Evolutionary conservation across 2,329 filamentous ascomycete genomes (phyloP).

Genomic region (Stagonosporopsis rhizophila): DNA sequence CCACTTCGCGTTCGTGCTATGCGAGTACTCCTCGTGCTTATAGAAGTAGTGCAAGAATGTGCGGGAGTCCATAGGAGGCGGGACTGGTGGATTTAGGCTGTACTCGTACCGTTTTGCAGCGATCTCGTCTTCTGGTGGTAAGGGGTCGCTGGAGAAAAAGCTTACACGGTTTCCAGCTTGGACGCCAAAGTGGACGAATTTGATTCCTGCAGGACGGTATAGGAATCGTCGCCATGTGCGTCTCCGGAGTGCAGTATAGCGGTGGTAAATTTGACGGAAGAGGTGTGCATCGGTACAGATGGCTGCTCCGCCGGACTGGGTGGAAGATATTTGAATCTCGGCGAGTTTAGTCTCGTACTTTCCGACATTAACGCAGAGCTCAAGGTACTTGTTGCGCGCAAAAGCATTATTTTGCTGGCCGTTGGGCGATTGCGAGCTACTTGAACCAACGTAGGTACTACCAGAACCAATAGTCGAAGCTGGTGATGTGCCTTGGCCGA

Average conservation of each 20-base stretch:
- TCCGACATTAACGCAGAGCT: constrained; percentile 17
- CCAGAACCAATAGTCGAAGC: neutral
- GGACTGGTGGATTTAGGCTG: constrained; percentile 1
- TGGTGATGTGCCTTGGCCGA: neutral
- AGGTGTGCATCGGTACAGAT: constrained; percentile 19
- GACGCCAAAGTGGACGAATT: constrained; percentile 19
- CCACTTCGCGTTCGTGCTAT: constrained; percentile 8
- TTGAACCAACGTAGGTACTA: neutral
- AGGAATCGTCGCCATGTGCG: constrained; percentile 7
- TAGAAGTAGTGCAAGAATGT: constrained; percentile 24
- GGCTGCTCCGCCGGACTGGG: neutral
- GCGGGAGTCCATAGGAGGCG: constrained; percentile 19
- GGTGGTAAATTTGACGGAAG: constrained; percentile 17
- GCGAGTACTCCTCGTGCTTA: constrained; percentile 10
- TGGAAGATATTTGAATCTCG: constrained; percentile 14
- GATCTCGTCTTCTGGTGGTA: constrained; percentile 12
- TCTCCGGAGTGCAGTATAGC: constrained; percentile 8
- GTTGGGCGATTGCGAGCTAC: neutral
- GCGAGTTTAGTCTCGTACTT: constrained; percentile 13
- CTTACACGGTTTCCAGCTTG: constrained; percentile 3
- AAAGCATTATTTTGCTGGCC: neutral
- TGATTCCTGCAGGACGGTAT: constrained; percentile 16
- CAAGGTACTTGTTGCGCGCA: constrained; percentile 3
- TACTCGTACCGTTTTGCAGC: constrained; percentile 16
- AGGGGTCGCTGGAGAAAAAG: constrained; percentile 5